These are phyloP conservation scores for Albizia julibrissin DNA, from an alignment of 306 rosid species.

Conservation along the genomic window DNA sequence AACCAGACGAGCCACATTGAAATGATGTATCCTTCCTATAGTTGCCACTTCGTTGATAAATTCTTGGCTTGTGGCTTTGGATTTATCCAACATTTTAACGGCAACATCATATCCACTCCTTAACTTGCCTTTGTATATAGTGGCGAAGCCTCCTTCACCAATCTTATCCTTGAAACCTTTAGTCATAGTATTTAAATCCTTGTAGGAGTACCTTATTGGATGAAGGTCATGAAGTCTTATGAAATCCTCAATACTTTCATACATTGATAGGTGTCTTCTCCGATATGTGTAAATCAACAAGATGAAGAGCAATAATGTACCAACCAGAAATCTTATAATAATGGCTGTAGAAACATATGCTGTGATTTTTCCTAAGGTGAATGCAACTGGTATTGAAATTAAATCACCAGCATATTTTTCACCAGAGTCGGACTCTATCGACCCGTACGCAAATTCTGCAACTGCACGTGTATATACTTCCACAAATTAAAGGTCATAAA, in stretches of 20 bases:
- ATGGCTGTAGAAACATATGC: too few species aligned
- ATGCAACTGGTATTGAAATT: neutral
- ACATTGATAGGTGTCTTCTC: neutral
- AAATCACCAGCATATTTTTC: too few species aligned
- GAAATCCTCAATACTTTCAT: neutral
- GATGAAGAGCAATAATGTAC: too few species aligned
- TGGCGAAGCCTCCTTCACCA: neutral
- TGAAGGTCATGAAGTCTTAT: neutral
- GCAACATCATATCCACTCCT: neutral
- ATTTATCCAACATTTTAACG: neutral
- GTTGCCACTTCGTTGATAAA: neutral
- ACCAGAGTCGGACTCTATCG: too few species aligned
- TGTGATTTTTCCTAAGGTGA: neutral
- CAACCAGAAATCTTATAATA: too few species aligned
- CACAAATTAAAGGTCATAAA: too few species aligned
- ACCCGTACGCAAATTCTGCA: too few species aligned
- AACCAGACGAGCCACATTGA: neutral
- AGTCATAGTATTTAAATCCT: neutral
- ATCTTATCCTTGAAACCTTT: neutral
- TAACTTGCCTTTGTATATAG: neutral
- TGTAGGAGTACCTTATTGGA: neutral
- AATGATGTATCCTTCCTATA: neutral
- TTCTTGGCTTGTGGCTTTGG: neutral
- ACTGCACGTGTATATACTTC: too few species aligned
- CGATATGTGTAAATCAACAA: neutral